These are phyloP conservation scores for Taphrina sp. DNA, from an alignment of 1,139 yeast species.

Conservation along the genomic window DNA sequence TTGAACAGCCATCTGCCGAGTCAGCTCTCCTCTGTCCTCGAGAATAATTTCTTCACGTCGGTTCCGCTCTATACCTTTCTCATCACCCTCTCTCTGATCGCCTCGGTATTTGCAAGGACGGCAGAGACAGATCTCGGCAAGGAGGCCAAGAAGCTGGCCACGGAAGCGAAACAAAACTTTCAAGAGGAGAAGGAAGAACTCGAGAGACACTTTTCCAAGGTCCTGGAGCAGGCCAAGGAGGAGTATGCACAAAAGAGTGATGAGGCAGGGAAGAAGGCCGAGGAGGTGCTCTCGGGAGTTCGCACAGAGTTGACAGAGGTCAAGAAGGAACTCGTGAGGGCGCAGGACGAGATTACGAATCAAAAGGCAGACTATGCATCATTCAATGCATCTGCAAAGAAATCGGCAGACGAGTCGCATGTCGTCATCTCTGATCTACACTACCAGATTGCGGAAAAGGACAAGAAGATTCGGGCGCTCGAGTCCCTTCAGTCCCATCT, in stretches of 20 bases:
- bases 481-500: conserved; percentile 7
- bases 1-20: conserved; percentile 6
- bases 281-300: neutral
- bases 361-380: conserved; percentile 1
- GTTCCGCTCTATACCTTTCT: conserved; percentile 10
- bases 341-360: conserved; percentile 6
- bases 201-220: conserved; percentile 10
- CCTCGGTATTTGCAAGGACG: conserved; percentile 17
- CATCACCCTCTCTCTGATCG: conserved; percentile 4
- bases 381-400: conserved; percentile 5
- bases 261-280: conserved; percentile 1
- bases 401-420: conserved; percentile 10
- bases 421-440: conserved; percentile 20
- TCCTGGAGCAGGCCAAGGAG: conserved; percentile 2
- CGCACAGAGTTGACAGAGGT: conserved; percentile 6
- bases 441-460: conserved; percentile 22
- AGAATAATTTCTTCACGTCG: conserved; percentile 21
- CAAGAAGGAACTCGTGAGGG: neutral
- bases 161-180: conserved; percentile 10
- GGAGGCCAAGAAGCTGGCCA: conserved; percentile 10
- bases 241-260: neutral
- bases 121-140: conserved; percentile 7
- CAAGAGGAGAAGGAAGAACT: conserved; percentile 27
- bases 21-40: conserved; percentile 1
- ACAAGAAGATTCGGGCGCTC: conserved; percentile 16